A percentile compares a stretch with the other conserved stretches of the same genome.
These are phyloP conservation scores for Mycogone perniciosa DNA, from an alignment of 2,329 filamentous ascomycete species.

Conservation along the genomic window DNA sequence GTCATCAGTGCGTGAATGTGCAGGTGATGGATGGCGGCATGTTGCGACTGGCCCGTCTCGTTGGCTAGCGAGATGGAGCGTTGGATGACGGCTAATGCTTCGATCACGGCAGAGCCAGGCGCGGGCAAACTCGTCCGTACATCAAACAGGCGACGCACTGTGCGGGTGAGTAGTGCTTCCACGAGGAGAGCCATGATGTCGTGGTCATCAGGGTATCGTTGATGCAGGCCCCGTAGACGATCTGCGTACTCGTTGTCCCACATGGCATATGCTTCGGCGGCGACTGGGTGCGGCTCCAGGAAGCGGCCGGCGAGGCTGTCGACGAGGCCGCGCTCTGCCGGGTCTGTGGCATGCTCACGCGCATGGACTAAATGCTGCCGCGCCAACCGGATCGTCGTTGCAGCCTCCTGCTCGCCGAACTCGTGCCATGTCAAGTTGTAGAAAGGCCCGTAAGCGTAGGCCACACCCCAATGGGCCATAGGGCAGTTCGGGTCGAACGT, in stretches of 20 bases:
- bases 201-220: neutral
- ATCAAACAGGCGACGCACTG: slow-evolving; percentile 3
- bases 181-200: slow-evolving; percentile 1
- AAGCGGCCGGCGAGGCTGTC: slow-evolving; percentile 1
- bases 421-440: slow-evolving; percentile 62
- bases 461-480: slow-evolving; percentile 61
- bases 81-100: neutral
- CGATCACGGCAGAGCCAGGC: neutral
- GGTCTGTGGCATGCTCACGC: neutral
- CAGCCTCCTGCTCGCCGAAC: slow-evolving; percentile 2
- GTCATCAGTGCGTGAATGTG: slow-evolving; percentile 57
- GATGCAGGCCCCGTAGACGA: neutral
- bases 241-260: slow-evolving; percentile 4
- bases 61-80: neutral
- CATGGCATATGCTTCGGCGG: neutral
- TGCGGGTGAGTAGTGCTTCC: slow-evolving; percentile 4
- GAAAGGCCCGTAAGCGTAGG: slow-evolving; percentile 65
- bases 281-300: neutral
- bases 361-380: neutral
- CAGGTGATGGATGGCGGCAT: slow-evolving; percentile 1
- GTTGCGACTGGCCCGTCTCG: neutral
- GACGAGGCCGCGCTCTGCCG: slow-evolving; percentile 4
- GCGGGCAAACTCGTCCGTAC: neutral
- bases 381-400: neutral
- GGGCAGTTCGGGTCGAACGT: slow-evolving; percentile 45